Percentiles rank a stretch among this genome's conserved stretches.
phyloP scores from a whole-genome alignment of 768 basidiomycete species.

The Hypholoma fasciculare region DNA sequence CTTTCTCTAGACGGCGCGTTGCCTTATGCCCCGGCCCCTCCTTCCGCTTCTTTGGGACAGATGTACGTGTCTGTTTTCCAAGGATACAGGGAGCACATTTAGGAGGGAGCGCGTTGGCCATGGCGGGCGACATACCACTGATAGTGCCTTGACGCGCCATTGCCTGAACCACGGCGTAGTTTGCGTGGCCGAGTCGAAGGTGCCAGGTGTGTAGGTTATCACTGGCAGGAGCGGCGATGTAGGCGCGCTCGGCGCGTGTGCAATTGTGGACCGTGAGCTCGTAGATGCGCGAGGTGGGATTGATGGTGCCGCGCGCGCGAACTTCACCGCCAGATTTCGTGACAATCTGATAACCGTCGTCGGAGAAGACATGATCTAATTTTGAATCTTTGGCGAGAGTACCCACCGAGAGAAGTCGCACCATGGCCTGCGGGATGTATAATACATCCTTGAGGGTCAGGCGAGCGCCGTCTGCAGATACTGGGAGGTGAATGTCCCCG shows the following conservation, averaged over 20 bases:
- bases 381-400: background rate
- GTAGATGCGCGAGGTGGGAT: slow-evolving; percentile 18
- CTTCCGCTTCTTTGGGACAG: slow-evolving; percentile 8
- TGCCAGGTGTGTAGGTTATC: slow-evolving; percentile 27
- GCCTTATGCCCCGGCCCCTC: slow-evolving; percentile 17
- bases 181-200: slow-evolving; percentile 25
- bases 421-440: background rate
- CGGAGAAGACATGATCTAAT: slow-evolving; percentile 16
- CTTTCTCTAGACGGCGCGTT: slow-evolving; percentile 23
- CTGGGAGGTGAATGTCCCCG: background rate
- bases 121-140: slow-evolving; percentile 10
- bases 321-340: slow-evolving; percentile 9
- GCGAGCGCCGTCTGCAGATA: background rate
- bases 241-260: slow-evolving; percentile 12
- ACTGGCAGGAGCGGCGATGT: background rate
- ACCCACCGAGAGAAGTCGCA: background rate
- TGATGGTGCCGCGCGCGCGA: slow-evolving; percentile 6
- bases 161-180: slow-evolving; percentile 20
- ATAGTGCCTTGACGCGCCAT: slow-evolving; percentile 17
- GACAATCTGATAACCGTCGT: slow-evolving; percentile 9
- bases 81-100: slow-evolving; percentile 9
- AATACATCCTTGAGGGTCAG: background rate
- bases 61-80: slow-evolving; percentile 14
- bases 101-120: background rate
- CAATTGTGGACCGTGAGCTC: background rate